phyloP scores from a whole-genome alignment of 768 basidiomycete genomes.

The Pisolithus orientalis region DNA sequence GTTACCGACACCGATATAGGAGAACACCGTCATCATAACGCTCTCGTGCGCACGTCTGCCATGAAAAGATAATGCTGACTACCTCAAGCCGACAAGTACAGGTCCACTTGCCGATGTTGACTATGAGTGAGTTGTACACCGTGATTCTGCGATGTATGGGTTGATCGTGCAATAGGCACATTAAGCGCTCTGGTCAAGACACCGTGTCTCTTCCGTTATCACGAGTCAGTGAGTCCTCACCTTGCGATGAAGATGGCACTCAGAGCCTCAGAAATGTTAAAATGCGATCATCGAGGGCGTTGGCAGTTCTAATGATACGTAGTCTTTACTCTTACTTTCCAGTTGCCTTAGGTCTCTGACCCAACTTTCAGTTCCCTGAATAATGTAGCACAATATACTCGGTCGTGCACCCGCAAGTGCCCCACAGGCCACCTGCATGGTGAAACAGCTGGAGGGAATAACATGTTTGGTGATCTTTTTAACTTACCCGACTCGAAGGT shows the following conservation, averaged over 20 bases:
- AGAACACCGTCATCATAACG: constrained; percentile 86
- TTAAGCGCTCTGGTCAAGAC: constrained; percentile 45
- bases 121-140: constrained; percentile 51
- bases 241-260: constrained; percentile 61
- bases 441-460: constrained; percentile 93
- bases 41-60: constrained; percentile 76
- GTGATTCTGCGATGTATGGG: background rate
- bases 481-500: constrained; percentile 38
- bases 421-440: constrained; percentile 62
- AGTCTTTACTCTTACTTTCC: background rate
- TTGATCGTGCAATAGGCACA: constrained; percentile 44
- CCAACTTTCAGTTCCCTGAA: constrained; percentile 46
- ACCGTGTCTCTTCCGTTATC: constrained; percentile 71
- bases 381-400: constrained; percentile 59
- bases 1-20: constrained; percentile 97
- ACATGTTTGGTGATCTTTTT: constrained; percentile 7
- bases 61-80: constrained; percentile 43
- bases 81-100: constrained; percentile 90
- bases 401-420: constrained; percentile 36
- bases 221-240: constrained; percentile 91
- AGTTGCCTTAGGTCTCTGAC: constrained; percentile 33
- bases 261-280: constrained; percentile 16
- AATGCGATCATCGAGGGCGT: constrained; percentile 21
- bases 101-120: constrained; percentile 78
- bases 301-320: background rate